Base-by-base conservation (phyloP, 2,329 filamentous ascomycete genomes). In the Tolypocladium tropicale region DNA sequence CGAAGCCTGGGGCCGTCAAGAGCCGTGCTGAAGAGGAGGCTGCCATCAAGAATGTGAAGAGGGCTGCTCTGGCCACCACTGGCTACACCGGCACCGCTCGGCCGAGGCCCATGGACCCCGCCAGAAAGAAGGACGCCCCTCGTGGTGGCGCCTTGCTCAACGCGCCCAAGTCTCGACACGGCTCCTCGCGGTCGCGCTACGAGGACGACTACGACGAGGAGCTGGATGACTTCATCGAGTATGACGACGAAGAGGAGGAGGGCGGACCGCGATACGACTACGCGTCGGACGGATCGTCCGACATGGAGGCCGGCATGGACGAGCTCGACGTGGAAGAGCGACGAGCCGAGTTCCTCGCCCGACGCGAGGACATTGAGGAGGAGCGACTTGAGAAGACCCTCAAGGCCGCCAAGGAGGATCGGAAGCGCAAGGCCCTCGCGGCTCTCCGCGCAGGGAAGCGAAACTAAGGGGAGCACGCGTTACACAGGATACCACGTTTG, bases 271-370 rank as follows among this genome's bases (percentile, higher is more conserved):
- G 72, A 6, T 78, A 80, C 58, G 77, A 76, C 52, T 86, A 88
- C 60, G 79, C 75, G 3, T 85, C 83, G 0, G 86, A 87, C 55
- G 82, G 68, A 6, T 88, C 85, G 6, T 89, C 86, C 6, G 88
- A 90, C 63, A 91, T 91, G 86, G 88, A 91, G 68, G 89, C 86
- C 2, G 87, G 86, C 36, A 68, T 86, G 39, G 85, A 85, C 58
- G 88, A 91, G 62, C 81, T 92, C 54, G 86, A 90, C 58, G 74
- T 79, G 37, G 89, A 93, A 68, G 89, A 93, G 67, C 74, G 76
- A 51, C 67, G 74, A 53, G 86, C 88, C 2, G 79, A 85, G 58
- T 70, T 74, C 33, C 76, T 79, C 55, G 89, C 87, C 28, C 81
- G 80, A 49, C 78, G 78, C 51, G 89, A 92, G 66, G 89, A 92